Percentiles rank a stretch among this genome's conserved stretches.
phyloP scores from a whole-genome alignment of 306 rosid genomes.

The cucumber (Cucumis sativus) region DNA sequence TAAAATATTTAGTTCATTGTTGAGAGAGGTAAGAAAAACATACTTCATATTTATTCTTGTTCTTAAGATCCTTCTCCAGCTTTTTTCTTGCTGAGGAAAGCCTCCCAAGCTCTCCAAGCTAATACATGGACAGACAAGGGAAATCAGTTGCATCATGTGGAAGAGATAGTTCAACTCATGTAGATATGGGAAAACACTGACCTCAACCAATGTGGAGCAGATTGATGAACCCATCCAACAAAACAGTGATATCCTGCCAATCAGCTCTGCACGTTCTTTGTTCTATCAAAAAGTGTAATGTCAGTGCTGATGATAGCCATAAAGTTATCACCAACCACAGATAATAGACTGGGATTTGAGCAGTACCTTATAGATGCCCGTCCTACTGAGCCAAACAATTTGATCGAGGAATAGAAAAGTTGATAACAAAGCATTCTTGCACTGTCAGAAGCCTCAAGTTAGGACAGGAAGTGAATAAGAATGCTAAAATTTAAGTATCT shows the following conservation, averaged over 20 bases:
- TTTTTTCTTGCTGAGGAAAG: conserved; percentile 73
- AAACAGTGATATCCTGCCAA: conserved; percentile 77
- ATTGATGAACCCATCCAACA: conserved; percentile 89
- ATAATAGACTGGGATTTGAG: neutral
- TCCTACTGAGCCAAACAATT: conserved; percentile 87
- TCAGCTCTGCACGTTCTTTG: conserved; percentile 63
- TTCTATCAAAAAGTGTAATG: conserved; percentile 26
- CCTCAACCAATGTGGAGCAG: conserved; percentile 78
- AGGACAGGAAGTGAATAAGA: neutral
- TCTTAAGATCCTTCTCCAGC: conserved; percentile 70
- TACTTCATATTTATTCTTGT: conserved; percentile 56
- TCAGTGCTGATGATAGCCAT: neutral
- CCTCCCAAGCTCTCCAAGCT: conserved; percentile 96
- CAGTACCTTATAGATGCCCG: conserved; percentile 63
- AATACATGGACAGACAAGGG: conserved; percentile 12
- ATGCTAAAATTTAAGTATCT: neutral
- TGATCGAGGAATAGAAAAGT: conserved; percentile 94
- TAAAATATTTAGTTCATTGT: neutral
- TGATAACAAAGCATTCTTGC: conserved; percentile 77
- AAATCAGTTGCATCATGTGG: neutral
- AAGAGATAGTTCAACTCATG: neutral
- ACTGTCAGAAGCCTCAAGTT: conserved; percentile 27
- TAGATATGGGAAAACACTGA: conserved; percentile 24
- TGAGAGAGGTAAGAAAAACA: conserved; percentile 9
- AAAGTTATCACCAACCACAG: neutral